Percentiles rank a stretch among this genome's conserved stretches.
phyloP scores from a whole-genome alignment of 2,329 filamentous ascomycete species.

The Amylocarpus encephaloides region DNA sequence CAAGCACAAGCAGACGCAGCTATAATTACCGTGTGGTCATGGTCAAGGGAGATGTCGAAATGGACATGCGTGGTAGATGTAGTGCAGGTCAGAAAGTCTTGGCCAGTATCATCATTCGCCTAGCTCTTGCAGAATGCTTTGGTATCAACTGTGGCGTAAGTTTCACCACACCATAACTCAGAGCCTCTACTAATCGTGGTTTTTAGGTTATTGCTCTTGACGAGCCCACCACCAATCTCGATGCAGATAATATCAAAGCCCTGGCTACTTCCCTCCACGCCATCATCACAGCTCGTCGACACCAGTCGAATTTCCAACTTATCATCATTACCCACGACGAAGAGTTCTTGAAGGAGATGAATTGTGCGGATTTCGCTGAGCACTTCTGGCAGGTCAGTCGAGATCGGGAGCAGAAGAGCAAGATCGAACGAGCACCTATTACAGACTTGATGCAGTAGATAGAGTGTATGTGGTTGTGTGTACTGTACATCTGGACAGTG shows the following conservation, averaged over 20 bases:
- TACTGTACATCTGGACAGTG: not conserved
- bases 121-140: constrained; percentile 94
- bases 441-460: constrained; percentile 3
- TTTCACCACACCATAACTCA: not conserved
- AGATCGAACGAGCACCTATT: constrained; percentile 51
- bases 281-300: constrained; percentile 77
- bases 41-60: constrained; percentile 94
- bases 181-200: constrained; percentile 2
- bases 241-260: constrained; percentile 88
- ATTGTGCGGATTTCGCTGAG: constrained; percentile 87
- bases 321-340: constrained; percentile 99
- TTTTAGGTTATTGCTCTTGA: constrained; percentile 77
- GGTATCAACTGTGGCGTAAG: constrained; percentile 78
- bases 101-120: constrained; percentile 92
- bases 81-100: constrained; percentile 95
- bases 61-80: constrained; percentile 99
- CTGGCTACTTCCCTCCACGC: constrained; percentile 77
- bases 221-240: constrained; percentile 95
- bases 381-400: constrained; percentile 83
- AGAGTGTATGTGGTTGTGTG: not conserved
- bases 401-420: constrained; percentile 78
- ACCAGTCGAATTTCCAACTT: constrained; percentile 92
- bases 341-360: constrained; percentile 89
- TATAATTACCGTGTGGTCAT: constrained; percentile 99
- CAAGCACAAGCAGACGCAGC: constrained; percentile 60